Base-by-base conservation (phyloP, 768 basidiomycete species). In the Terana coerulea region DNA sequence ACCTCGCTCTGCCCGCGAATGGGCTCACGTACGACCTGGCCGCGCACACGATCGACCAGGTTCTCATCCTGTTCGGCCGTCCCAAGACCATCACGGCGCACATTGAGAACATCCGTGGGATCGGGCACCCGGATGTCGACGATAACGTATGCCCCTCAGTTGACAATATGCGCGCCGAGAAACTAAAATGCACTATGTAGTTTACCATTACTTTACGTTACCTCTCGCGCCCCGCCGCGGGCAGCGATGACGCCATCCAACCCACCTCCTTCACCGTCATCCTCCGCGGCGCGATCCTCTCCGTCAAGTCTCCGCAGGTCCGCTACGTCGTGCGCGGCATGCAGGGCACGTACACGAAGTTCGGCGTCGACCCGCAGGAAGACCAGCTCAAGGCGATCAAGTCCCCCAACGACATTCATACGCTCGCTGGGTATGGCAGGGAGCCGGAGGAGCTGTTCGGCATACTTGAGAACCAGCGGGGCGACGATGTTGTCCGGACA, bases 11-110 rank as follows among this genome's bases (percentile, higher is more conserved):
- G 0, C 80, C 83, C 19, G 82, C 77, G 17, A 76, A 76, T 40
- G 88, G 89, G 3, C 72, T 79, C 24, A 79, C 83, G 2, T 94
- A 83, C 64, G 90, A 94, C 64, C 75, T 94, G 19, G 91, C 88
- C 4, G 70, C 86, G 7, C 90, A 94, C 65, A 74, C 91, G 24
- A 80, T 92, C 56, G 89, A 92, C 69, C 89, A 92, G 66, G 74
- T 80, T 5, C 70, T 92, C 26, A 72, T 72, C 9, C 75, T 94
- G 35, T 93, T 93, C 61, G 92, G 91, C 31, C 72, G 80, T 43
- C 91, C 92, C 0, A 62, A 74, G 28, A 79, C 67, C 51, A 66
- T 94, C 24, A 86, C 85, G 3, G 87, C 83, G 1, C 80, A 87
- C 60, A 71, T 84, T 22, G 78, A 83, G 61, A 91, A 91, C 63